Percentiles rank a stretch among this genome's conserved stretches.
Conservation (phyloP, 352 stramenopile species). For the Ophiocytium majus region DNA sequence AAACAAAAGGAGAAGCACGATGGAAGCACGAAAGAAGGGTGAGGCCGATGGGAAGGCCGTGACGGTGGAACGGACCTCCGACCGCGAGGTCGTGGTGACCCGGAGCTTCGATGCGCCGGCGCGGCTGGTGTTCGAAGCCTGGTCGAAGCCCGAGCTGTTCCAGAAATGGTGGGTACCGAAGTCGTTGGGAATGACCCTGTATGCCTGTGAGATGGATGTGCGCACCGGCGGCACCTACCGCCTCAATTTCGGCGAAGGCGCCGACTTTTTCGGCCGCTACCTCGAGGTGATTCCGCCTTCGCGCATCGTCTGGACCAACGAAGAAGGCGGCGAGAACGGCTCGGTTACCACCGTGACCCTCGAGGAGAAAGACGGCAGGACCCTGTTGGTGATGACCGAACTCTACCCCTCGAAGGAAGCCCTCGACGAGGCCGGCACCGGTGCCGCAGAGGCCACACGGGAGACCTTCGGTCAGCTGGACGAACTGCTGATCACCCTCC, state of each 20-base stretch:
- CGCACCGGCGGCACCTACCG: not conserved
- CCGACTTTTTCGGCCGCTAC: not conserved
- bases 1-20: conserved; percentile 2
- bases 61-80: not conserved
- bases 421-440: not conserved
- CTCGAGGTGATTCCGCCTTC: not conserved
- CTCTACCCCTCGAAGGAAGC: not conserved
- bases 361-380: not conserved
- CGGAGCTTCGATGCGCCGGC: conserved; percentile 1
- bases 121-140: not conserved
- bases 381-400: not conserved
- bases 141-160: not conserved
- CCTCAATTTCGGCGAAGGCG: not conserved
- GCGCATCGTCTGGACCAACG: not conserved
- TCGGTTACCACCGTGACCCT: not conserved
- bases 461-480: too few species aligned
- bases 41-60: not conserved
- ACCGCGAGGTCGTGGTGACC: not conserved
- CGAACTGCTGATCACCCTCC: too few species aligned
- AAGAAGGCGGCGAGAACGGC: not conserved
- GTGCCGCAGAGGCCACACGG: too few species aligned
- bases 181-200: too few species aligned
- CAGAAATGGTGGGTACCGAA: not conserved
- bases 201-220: not conserved
- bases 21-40: too few species aligned